These are phyloP conservation scores for Fusarium buxicola DNA, from an alignment of 2,329 filamentous ascomycete species.

Conservation along the genomic window DNA sequence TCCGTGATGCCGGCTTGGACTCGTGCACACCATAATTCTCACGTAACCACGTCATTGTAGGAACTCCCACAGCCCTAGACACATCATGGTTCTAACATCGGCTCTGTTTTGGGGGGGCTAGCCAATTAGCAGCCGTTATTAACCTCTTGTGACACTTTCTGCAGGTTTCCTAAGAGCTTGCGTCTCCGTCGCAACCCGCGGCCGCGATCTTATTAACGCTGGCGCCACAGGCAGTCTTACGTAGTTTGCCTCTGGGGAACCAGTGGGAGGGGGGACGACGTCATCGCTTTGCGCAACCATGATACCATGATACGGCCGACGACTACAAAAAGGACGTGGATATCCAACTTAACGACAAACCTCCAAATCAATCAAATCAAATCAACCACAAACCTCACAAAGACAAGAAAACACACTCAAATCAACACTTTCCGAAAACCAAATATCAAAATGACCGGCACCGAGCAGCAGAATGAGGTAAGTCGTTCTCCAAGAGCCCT, in stretches of 20 bases:
- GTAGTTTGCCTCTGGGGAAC: conserved; percentile 24
- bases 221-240: conserved; percentile 39
- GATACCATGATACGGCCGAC: conserved; percentile 16
- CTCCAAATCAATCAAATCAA: conserved; percentile 11
- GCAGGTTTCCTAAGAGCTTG: conserved; percentile 17
- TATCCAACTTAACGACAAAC: conserved; percentile 9
- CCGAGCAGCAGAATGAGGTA: conserved; percentile 49
- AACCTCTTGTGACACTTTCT: conserved; percentile 38
- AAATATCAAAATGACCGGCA: conserved; percentile 45
- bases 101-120: conserved; percentile 1
- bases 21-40: conserved; percentile 24
- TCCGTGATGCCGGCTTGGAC: conserved; percentile 22
- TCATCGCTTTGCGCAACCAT: conserved; percentile 38
- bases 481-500: conserved; percentile 5
- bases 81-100: conserved; percentile 20
- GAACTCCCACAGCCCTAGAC: conserved; percentile 26
- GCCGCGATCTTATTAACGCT: conserved; percentile 10
- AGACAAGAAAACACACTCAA: conserved; percentile 9
- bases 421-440: conserved; percentile 9
- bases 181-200: conserved; percentile 26
- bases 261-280: conserved; percentile 38
- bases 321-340: conserved; percentile 42
- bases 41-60: conserved; percentile 30
- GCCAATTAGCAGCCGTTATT: conserved; percentile 23
- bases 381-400: conserved; percentile 13